These are phyloP conservation scores for Colletotrichum limetticola DNA, from an alignment of 2,329 filamentous ascomycete species.

Conservation along the genomic window DNA sequence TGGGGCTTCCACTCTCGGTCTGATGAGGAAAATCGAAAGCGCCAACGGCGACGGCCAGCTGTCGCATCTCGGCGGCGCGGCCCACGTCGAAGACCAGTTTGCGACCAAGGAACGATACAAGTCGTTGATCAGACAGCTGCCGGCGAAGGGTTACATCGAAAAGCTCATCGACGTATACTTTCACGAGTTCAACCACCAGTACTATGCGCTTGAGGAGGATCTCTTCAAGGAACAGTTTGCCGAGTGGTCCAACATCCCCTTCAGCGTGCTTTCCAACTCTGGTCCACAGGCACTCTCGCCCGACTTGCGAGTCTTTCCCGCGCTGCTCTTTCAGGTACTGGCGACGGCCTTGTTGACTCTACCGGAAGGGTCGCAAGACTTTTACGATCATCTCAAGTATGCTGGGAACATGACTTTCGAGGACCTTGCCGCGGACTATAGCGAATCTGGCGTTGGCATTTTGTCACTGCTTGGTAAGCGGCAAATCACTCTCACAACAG, in stretches of 20 bases:
- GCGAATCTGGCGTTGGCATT: slow-evolving; percentile 65
- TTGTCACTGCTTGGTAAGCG: slow-evolving; percentile 66
- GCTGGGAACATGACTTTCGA: slow-evolving; percentile 69
- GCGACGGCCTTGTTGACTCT: slow-evolving; percentile 65
- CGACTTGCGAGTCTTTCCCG: slow-evolving; percentile 67
- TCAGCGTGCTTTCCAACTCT: slow-evolving; percentile 58
- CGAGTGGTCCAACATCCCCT: slow-evolving; percentile 66
- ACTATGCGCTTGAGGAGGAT: slow-evolving; percentile 64
- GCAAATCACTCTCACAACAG: slow-evolving; percentile 64
- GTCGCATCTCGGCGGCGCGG: slow-evolving; percentile 43
- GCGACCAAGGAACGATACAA: slow-evolving; percentile 68
- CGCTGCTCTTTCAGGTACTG: slow-evolving; percentile 68
- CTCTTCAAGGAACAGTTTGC: slow-evolving; percentile 62
- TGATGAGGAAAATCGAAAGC: slow-evolving; percentile 65
- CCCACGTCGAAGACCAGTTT: slow-evolving; percentile 45
- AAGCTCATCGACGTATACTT: slow-evolving; percentile 66
- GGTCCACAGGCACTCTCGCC: slow-evolving; percentile 62
- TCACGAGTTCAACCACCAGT: slow-evolving; percentile 68
- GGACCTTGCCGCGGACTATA: slow-evolving; percentile 70
- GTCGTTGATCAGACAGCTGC: slow-evolving; percentile 66
- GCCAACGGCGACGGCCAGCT: slow-evolving; percentile 48
- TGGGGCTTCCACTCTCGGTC: slow-evolving; percentile 62
- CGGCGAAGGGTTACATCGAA: slow-evolving; percentile 64
- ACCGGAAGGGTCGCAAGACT: slow-evolving; percentile 56
- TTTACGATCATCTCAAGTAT: slow-evolving; percentile 68